These are phyloP conservation scores for Polymyxa betae DNA, from an alignment of 208 protist genomes.

Conservation along the genomic window DNA sequence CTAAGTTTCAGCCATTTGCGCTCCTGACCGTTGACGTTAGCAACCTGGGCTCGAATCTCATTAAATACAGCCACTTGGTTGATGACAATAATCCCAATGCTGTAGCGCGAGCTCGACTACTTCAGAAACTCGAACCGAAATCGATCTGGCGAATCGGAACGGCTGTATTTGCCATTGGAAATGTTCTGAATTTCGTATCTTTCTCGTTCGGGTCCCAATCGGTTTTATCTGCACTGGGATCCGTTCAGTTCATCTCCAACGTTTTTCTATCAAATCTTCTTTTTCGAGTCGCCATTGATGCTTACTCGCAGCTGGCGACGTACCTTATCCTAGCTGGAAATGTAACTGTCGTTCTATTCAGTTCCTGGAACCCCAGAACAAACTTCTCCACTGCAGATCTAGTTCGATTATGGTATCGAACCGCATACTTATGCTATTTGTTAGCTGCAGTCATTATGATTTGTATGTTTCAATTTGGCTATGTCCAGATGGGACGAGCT, in stretches of 20 bases:
- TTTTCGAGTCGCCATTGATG: neutral
- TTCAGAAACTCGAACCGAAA: neutral
- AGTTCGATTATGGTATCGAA: neutral
- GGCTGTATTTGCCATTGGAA: neutral
- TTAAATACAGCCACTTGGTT: neutral
- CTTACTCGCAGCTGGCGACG: neutral
- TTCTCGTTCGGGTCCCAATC: conserved; percentile 5
- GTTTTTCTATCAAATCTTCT: neutral
- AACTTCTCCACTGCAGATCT: neutral
- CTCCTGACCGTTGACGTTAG: neutral
- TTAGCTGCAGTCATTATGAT: neutral
- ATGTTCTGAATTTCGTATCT: conserved; percentile 24
- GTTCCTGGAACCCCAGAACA: neutral
- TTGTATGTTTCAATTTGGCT: neutral
- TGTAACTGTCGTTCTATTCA: neutral
- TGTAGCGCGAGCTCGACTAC: too few species aligned
- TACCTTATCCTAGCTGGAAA: neutral
- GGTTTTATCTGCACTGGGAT: conserved; percentile 12
- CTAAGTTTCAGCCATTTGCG: neutral
- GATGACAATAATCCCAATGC: neutral
- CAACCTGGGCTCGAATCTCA: neutral
- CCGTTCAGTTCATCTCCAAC: conserved; percentile 40
- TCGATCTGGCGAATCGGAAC: conserved; percentile 1
- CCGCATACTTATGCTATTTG: neutral
- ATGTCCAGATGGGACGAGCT: neutral